phyloP scores from a whole-genome alignment of 2,329 filamentous ascomycete genomes.

The Pseudogymnoascus sp. region DNA sequence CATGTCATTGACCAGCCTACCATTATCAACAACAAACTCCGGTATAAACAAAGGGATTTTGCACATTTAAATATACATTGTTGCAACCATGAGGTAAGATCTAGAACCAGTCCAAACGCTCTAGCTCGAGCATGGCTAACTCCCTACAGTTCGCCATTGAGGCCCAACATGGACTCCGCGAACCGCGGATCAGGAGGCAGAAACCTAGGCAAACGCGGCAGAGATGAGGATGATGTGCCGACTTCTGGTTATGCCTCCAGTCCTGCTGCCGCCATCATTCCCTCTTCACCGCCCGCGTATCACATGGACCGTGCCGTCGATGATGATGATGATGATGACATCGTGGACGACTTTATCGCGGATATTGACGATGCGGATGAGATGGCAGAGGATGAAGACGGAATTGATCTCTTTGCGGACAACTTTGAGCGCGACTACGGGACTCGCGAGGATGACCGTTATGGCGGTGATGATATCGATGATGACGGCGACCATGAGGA shows the following conservation, averaged over 20 bases:
- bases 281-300: slow-evolving; percentile 58
- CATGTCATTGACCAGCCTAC: slow-evolving; percentile 5
- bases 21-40: slow-evolving; percentile 4
- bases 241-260: slow-evolving; percentile 47
- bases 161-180: slow-evolving; percentile 71
- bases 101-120: not conserved
- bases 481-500: slow-evolving; percentile 69
- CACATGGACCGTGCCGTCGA: slow-evolving; percentile 57
- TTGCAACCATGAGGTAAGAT: slow-evolving; percentile 28
- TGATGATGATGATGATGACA: slow-evolving; percentile 60
- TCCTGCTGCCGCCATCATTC: slow-evolving; percentile 41
- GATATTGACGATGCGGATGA: slow-evolving; percentile 73
- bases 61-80: not conserved
- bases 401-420: slow-evolving; percentile 68
- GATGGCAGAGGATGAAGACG: slow-evolving; percentile 71
- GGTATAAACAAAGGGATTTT: not conserved
- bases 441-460: slow-evolving; percentile 58
- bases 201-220: slow-evolving; percentile 52
- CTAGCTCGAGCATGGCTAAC: slow-evolving; percentile 11
- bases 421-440: slow-evolving; percentile 66
- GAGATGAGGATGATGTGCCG: slow-evolving; percentile 54
- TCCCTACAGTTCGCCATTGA: slow-evolving; percentile 65
- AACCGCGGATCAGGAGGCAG: slow-evolving; percentile 57
- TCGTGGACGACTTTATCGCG: slow-evolving; percentile 62
- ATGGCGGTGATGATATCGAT: slow-evolving; percentile 65